Percentiles rank a stretch among this genome's conserved stretches.
Evolutionary conservation across 208 protist species (phyloP).

Genomic region (Trypanosoma platydactyli): DNA sequence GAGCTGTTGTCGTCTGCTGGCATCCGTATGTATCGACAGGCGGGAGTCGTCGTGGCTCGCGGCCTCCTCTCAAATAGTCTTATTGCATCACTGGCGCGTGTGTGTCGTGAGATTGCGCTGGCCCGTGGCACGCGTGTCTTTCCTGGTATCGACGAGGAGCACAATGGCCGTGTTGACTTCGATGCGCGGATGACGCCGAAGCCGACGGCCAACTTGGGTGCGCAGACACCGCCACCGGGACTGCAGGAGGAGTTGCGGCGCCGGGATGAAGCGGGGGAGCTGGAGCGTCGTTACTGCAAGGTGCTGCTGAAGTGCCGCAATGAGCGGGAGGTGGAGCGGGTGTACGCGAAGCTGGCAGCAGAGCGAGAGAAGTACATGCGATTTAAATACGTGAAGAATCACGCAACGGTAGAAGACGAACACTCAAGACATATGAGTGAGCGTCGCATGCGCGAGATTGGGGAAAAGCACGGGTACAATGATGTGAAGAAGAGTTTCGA

Average conservation of each 20-base stretch:
- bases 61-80: conserved; percentile 31
- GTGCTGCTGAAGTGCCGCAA: conserved; percentile 52
- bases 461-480: conserved; percentile 45
- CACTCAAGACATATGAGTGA: conserved; percentile 35
- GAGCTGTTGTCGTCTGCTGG: conserved; percentile 41
- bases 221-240: conserved; percentile 29
- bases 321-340: conserved; percentile 56
- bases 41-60: conserved; percentile 55
- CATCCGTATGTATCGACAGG: conserved; percentile 62
- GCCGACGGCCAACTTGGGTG: conserved; percentile 21
- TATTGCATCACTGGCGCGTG: conserved; percentile 30
- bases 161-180: conserved; percentile 34
- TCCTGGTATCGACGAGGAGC: conserved; percentile 59
- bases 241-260: conserved; percentile 23
- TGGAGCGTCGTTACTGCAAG: conserved; percentile 38
- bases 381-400: conserved; percentile 38
- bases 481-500: conserved; percentile 57
- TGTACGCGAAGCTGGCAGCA: conserved; percentile 40
- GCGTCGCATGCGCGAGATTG: conserved; percentile 41
- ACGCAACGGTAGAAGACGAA: conserved; percentile 53
- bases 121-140: conserved; percentile 48
- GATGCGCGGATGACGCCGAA: conserved; percentile 29
- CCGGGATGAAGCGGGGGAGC: conserved; percentile 27
- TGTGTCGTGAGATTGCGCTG: conserved; percentile 32
- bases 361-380: conserved; percentile 49